Conservation (phyloP, 2,329 filamentous ascomycete species). For the Fusarium sp. region DNA sequence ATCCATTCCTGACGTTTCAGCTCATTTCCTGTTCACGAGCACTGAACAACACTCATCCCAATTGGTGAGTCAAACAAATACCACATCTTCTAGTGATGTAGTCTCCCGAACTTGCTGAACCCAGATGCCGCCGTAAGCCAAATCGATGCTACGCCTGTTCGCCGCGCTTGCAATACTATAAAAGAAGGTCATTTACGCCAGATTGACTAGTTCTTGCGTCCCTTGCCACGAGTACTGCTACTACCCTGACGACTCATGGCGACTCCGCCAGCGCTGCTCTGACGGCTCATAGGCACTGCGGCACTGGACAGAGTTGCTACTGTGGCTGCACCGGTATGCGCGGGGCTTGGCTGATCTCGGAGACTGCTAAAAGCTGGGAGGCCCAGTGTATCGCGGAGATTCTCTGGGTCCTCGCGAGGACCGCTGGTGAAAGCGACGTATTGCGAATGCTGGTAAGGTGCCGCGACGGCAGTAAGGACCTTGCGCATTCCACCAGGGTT, state of each 20-base stretch:
- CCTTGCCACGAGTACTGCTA: slow-evolving; percentile 61
- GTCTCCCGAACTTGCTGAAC: slow-evolving; percentile 13
- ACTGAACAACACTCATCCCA: slow-evolving; percentile 14
- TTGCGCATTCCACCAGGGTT: slow-evolving; percentile 63
- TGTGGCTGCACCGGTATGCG: slow-evolving; percentile 34
- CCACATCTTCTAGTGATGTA: slow-evolving; percentile 9
- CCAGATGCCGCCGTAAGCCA: slow-evolving; percentile 23
- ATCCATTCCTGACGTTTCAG: slow-evolving; percentile 5
- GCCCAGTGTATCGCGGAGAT: slow-evolving; percentile 61
- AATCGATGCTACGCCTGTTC: slow-evolving; percentile 39
- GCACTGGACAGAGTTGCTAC: slow-evolving; percentile 47
- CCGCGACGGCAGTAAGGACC: slow-evolving; percentile 65
- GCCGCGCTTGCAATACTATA: slow-evolving; percentile 47
- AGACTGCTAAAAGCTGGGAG: slow-evolving; percentile 57
- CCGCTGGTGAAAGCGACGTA: slow-evolving; percentile 61
- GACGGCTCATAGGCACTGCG: slow-evolving; percentile 64
- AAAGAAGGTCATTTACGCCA: slow-evolving; percentile 28
- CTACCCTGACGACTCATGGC: slow-evolving; percentile 68
- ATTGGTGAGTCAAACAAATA: slow-evolving; percentile 21
- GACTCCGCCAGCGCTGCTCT: slow-evolving; percentile 65
- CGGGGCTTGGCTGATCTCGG: slow-evolving; percentile 54
- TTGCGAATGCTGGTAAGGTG: slow-evolving; percentile 58
- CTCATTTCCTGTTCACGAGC: slow-evolving; percentile 2
- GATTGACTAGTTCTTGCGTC: slow-evolving; percentile 49
- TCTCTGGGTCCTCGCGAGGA: slow-evolving; percentile 60